phyloP scores from a whole-genome alignment of 805 yeast species.

The Naumovozyma castellii region DNA sequence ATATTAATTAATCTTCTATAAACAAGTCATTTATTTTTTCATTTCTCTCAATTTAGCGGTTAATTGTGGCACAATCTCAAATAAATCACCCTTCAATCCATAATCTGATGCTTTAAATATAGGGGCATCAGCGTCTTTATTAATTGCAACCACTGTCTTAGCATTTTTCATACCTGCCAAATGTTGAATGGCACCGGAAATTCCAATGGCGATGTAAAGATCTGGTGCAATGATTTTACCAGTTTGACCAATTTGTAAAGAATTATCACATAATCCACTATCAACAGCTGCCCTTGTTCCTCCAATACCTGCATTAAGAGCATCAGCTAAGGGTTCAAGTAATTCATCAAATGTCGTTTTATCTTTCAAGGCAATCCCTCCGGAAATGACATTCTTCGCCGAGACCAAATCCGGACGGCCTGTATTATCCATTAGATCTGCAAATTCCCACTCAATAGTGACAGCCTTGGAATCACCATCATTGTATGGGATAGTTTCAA shows the following conservation, averaged over 20 bases:
- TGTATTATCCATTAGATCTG: conserved; percentile 48
- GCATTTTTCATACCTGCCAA: conserved; percentile 98
- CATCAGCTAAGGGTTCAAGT: conserved; percentile 74
- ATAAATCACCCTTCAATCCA: conserved; percentile 83
- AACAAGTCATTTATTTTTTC: neutral
- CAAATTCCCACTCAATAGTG: conserved; percentile 53
- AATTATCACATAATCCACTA: conserved; percentile 89
- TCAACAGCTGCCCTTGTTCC: conserved; percentile 98
- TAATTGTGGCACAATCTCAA: conserved; percentile 82
- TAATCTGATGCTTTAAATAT: conserved; percentile 85
- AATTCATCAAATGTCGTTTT: conserved; percentile 76
- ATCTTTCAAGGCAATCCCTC: conserved; percentile 89
- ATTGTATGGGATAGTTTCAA: neutral
- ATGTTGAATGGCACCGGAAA: conserved; percentile 97
- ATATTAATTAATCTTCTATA: too few species aligned
- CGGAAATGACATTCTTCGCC: conserved; percentile 74
- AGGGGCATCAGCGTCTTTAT: conserved; percentile 91
- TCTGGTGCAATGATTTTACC: conserved; percentile 98
- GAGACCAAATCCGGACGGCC: conserved; percentile 89
- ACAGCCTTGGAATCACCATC: neutral
- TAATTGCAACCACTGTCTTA: conserved; percentile 85
- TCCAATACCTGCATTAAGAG: conserved; percentile 86
- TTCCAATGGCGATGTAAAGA: conserved; percentile 83
- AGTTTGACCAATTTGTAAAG: conserved; percentile 95
- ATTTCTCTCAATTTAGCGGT: conserved; percentile 47